Conservation (phyloP, 306 rosid species). For the Vigna radiata region DNA sequence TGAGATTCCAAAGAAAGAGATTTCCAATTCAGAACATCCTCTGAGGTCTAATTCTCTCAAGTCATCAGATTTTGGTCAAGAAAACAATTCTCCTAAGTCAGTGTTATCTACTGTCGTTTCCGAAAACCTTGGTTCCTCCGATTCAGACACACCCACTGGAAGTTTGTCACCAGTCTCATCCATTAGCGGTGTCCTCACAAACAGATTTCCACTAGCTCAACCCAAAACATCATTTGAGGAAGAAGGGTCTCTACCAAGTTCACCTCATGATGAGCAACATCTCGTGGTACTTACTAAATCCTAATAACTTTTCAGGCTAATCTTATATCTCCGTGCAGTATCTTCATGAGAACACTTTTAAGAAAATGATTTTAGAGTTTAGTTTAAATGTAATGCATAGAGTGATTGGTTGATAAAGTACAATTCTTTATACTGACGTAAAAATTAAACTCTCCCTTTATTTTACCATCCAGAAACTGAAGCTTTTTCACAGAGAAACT, state of each 20-base stretch:
- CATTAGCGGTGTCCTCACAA: slow-evolving; percentile 44
- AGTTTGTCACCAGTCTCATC: slow-evolving; percentile 72
- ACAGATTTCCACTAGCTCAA: slow-evolving; percentile 43
- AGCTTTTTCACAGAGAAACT: slow-evolving; percentile 48
- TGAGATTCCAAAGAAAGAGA: slow-evolving; percentile 44
- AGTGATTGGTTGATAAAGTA: neutral
- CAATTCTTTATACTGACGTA: neutral
- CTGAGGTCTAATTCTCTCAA: slow-evolving; percentile 57
- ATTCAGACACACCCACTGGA: slow-evolving; percentile 56
- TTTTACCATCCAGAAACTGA: slow-evolving; percentile 55
- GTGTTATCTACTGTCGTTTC: slow-evolving; percentile 59
- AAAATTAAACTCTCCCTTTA: neutral
- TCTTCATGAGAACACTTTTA: neutral
- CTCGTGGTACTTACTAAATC: slow-evolving; percentile 54
- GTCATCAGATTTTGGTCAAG: slow-evolving; percentile 59
- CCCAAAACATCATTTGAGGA: slow-evolving; percentile 51
- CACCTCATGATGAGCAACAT: slow-evolving; percentile 43
- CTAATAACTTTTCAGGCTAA: slow-evolving; percentile 20
- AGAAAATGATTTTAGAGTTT: slow-evolving; percentile 30
- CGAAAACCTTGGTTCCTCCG: slow-evolving; percentile 57
- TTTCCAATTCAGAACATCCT: slow-evolving; percentile 48
- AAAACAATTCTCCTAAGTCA: slow-evolving; percentile 77
- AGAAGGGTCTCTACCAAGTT: slow-evolving; percentile 47
- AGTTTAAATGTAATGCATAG: neutral
- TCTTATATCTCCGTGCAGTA: neutral